phyloP scores from a whole-genome alignment of 2,329 filamentous ascomycete species.

The Myrmaecium sp. region DNA sequence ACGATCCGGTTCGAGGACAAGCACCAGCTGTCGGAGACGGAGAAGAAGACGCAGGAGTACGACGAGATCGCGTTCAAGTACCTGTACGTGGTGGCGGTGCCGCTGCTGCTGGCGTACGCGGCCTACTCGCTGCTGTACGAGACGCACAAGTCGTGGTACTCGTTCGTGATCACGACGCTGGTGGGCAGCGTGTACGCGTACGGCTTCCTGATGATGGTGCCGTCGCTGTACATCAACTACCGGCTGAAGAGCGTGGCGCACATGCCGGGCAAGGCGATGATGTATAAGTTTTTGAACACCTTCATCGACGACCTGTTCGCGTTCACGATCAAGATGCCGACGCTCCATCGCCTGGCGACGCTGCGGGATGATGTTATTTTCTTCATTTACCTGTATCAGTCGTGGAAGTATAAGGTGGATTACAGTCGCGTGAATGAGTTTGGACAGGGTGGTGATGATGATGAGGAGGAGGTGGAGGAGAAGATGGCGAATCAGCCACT shows the following conservation, averaged over 20 bases:
- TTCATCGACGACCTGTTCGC: conserved; percentile 98
- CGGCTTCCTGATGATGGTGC: conserved; percentile 98
- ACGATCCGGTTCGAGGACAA: conserved; percentile 84
- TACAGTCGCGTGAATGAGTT: conserved; percentile 93
- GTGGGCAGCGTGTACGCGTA: conserved; percentile 96
- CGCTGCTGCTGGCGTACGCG: conserved; percentile 76
- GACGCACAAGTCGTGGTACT: conserved; percentile 95
- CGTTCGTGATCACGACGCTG: conserved; percentile 83
- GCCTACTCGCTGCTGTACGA: conserved; percentile 85
- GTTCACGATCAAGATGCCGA: conserved; percentile 98
- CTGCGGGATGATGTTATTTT: conserved; percentile 94
- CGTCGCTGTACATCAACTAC: conserved; percentile 97
- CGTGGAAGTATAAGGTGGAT: conserved; percentile 82
- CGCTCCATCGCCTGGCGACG: conserved; percentile 80
- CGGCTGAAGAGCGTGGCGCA: conserved; percentile 79
- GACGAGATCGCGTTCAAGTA: conserved; percentile 96
- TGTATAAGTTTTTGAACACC: conserved; percentile 95
- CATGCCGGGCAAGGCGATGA: conserved; percentile 94
- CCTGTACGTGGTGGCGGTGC: conserved; percentile 82
- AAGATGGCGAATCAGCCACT: conserved; percentile 28
- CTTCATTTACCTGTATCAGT: conserved; percentile 93
- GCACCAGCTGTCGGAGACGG: conserved; percentile 84
- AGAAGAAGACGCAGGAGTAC: conserved; percentile 97
- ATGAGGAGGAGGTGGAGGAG: conserved; percentile 41
- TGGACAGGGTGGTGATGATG: conserved; percentile 91